These are phyloP conservation scores for Penicillium desertorum DNA, from an alignment of 495 filamentous ascomycete genomes.

Conservation along the genomic window DNA sequence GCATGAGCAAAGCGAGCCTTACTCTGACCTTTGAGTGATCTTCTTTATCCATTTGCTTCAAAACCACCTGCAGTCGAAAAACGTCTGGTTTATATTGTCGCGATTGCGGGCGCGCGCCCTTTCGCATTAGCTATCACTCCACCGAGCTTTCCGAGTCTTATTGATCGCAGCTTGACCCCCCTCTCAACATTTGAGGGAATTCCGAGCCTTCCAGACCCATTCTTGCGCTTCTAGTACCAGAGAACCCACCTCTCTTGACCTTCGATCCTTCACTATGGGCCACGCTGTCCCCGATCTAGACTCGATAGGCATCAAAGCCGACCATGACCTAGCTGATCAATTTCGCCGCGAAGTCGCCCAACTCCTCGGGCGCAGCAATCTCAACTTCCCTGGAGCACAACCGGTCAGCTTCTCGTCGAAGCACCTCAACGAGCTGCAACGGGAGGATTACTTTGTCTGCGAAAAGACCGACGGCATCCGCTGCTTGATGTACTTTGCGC, in stretches of 20 bases:
- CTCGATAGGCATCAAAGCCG: slow-evolving; percentile 60
- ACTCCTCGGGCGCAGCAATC: slow-evolving; percentile 65
- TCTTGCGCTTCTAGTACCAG: background rate
- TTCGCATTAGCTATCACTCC: slow-evolving; percentile 8
- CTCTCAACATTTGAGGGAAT: slow-evolving; percentile 1
- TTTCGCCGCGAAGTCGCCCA: slow-evolving; percentile 73
- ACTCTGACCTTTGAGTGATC: slow-evolving; percentile 7
- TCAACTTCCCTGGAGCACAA: slow-evolving; percentile 86
- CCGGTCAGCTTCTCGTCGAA: slow-evolving; percentile 82
- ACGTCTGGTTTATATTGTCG: background rate
- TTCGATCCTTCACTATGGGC: slow-evolving; percentile 33
- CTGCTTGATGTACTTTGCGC: slow-evolving; percentile 85
- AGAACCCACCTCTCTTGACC: background rate
- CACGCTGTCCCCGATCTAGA: slow-evolving; percentile 51
- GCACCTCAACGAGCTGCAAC: slow-evolving; percentile 75
- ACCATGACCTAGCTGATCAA: slow-evolving; percentile 52
- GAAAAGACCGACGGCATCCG: slow-evolving; percentile 98
- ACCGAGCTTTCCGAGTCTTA: slow-evolving; percentile 7
- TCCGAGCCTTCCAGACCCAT: background rate
- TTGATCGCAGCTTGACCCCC: slow-evolving; percentile 1
- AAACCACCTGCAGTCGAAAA: background rate
- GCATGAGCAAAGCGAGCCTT: slow-evolving; percentile 9
- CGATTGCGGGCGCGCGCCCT: slow-evolving; percentile 14
- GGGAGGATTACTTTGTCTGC: slow-evolving; percentile 90
- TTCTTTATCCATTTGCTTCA: background rate